phyloP scores from a whole-genome alignment of 1,284 basidiomycete genomes.

The Ustilago xerochloae region DNA sequence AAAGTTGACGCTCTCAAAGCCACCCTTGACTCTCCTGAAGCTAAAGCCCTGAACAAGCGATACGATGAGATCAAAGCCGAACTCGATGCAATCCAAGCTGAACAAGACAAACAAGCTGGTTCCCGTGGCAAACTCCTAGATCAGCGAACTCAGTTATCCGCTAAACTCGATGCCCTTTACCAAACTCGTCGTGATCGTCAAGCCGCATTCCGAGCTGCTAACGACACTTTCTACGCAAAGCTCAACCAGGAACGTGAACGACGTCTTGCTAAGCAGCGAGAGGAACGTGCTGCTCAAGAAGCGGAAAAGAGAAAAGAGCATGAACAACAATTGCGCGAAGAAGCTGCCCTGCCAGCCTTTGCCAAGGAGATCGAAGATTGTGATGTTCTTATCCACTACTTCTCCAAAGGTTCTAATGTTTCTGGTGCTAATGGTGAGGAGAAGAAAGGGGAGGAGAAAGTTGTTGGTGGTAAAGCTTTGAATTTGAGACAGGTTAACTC shows the following conservation, averaged over 20 bases:
- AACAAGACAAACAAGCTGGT: constrained; percentile 85
- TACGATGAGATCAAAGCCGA: constrained; percentile 87
- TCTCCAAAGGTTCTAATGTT: constrained; percentile 71
- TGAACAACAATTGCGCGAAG: constrained; percentile 85
- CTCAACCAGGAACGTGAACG: constrained; percentile 66
- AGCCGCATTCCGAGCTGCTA: constrained; percentile 59
- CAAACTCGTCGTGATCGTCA: constrained; percentile 78
- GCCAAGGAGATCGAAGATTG: constrained; percentile 96
- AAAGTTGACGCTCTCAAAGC: constrained; percentile 82
- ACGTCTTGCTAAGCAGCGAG: constrained; percentile 81
- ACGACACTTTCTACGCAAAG: constrained; percentile 63
- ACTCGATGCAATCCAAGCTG: constrained; percentile 85
- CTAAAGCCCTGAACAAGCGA: constrained; percentile 82
- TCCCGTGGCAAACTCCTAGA: constrained; percentile 85
- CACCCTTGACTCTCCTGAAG: constrained; percentile 90
- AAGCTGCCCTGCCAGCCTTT: constrained; percentile 89
- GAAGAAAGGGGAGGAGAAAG: constrained; percentile 33
- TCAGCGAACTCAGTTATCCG: constrained; percentile 80
- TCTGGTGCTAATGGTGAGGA: constrained; percentile 24
- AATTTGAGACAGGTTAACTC: constrained; percentile 86
- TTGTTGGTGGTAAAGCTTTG: constrained; percentile 76
- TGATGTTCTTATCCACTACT: constrained; percentile 89
- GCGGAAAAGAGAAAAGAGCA: constrained; percentile 83
- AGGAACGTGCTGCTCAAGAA: constrained; percentile 85
- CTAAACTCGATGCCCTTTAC: constrained; percentile 76